Evolutionary conservation across 2,329 filamentous ascomycete genomes (phyloP).

Genomic region (Aspergillus ochraceoroseus): DNA sequence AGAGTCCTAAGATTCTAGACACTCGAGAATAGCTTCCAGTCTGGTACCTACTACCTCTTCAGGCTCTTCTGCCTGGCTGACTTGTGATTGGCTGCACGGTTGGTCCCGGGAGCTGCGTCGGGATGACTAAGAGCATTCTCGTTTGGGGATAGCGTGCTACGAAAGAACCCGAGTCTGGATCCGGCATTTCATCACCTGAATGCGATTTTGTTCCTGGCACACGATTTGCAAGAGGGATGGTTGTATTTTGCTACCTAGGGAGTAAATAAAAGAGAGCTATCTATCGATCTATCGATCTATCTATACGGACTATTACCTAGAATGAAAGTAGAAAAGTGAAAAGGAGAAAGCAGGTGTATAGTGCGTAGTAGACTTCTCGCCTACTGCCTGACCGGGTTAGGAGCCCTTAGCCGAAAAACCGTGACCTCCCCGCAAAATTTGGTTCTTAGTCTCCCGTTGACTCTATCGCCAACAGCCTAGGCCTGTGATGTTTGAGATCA

Average conservation of each 20-base stretch:
- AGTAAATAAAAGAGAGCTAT: no score
- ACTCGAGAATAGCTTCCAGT: slow-evolving; percentile 35
- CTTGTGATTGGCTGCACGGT: slow-evolving; percentile 30
- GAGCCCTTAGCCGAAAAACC: slow-evolving; percentile 14
- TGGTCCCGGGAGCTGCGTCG: slow-evolving; percentile 16
- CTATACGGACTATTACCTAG: no score
- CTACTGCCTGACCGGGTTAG: slow-evolving; percentile 14
- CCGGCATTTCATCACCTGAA: slow-evolving; percentile 22
- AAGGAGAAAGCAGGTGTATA: no score
- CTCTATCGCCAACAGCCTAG: slow-evolving; percentile 7
- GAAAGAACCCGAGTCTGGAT: slow-evolving; percentile 15
- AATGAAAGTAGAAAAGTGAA: no score
- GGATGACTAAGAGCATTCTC: slow-evolving; percentile 19
- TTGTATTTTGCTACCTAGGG: no score
- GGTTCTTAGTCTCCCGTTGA: slow-evolving; percentile 11
- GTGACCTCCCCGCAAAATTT: slow-evolving; percentile 22
- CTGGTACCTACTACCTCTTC: no score
- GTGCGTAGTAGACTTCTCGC: no score
- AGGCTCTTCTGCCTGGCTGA: no score
- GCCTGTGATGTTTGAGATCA: slow-evolving; percentile 15
- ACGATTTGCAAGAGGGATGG: slow-evolving; percentile 6
- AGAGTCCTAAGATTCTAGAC: slow-evolving; percentile 13
- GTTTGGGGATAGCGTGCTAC: slow-evolving; percentile 8
- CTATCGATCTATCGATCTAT: no score
- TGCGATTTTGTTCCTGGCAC: slow-evolving; percentile 3